Conservation (phyloP, 352 stramenopile genomes). For the Thraustochytrium sp. region DNA sequence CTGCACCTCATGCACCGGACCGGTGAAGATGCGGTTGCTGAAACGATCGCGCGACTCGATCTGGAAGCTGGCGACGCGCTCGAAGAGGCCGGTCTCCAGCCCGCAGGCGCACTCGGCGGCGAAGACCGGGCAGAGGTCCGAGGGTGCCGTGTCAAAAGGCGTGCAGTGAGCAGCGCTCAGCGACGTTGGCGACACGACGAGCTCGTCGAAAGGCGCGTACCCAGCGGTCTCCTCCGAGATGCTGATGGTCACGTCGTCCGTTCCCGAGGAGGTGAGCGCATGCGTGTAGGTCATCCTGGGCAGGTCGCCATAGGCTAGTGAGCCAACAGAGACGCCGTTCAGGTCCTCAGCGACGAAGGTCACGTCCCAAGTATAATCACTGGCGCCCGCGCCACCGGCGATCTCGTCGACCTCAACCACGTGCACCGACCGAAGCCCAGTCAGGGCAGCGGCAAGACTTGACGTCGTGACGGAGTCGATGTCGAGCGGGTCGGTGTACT, state of each 20-base stretch:
- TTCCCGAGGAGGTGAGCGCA: background rate
- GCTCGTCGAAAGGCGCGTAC: constrained; percentile 54
- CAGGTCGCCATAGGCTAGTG: constrained; percentile 57
- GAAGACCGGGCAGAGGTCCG: constrained; percentile 37
- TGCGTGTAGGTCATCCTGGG: constrained; percentile 49
- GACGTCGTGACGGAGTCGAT: background rate
- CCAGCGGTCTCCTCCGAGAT: constrained; percentile 49
- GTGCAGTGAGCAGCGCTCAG: constrained; percentile 53
- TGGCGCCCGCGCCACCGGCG: background rate
- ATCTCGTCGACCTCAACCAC: constrained; percentile 54
- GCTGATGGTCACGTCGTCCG: constrained; percentile 7
- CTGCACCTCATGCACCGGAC: constrained; percentile 75
- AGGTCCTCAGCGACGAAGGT: constrained; percentile 50
- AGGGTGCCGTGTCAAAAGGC: constrained; percentile 49
- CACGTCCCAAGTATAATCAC: constrained; percentile 51
- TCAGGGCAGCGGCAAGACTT: background rate
- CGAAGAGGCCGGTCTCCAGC: constrained; percentile 57
- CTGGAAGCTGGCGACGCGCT: constrained; percentile 64
- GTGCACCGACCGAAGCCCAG: constrained; percentile 63
- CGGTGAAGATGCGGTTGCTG: constrained; percentile 75
- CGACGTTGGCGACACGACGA: constrained; percentile 53
- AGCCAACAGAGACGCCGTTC: background rate
- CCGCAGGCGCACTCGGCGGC: constrained; percentile 56
- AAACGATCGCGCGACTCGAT: constrained; percentile 84
- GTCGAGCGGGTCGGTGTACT: constrained; percentile 58